Base-by-base conservation (phyloP, 2,329 filamentous ascomycete species). In the Arthroderma sp. region DNA sequence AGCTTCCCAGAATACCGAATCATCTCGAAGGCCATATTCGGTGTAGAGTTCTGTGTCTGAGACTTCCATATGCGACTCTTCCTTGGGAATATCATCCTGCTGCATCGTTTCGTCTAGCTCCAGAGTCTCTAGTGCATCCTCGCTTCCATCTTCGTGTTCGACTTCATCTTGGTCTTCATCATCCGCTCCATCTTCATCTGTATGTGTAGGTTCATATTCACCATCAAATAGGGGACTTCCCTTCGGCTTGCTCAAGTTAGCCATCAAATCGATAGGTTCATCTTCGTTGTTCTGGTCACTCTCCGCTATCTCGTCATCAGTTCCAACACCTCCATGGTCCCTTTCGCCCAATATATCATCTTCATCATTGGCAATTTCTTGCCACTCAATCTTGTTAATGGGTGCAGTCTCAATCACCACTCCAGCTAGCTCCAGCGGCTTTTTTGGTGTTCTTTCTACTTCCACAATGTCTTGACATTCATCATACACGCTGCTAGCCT, bases 1-100 rank as follows among this genome's bases (percentile, higher is more conserved):
- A n/a, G 54, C 59, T 17, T 58, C 54, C 8, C 31, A 15, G 39
- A 60, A 60, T 23, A 21, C 44, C 13, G 56, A 38, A 35, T 58
- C 49, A 39, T 58, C 49, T 15, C 39, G 28, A 3, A 60, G 13
- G n/a, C 33, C 49, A 31, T 53, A 35, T 25, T 51, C 35, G 15
- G 38, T 8, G 25, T 55, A 41, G 21, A 44, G n/a, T n/a, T 44
- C 54, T 31, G 8, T 33, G 11, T 31, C 23, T 35, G 38, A 39
- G 9, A 2, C 23, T 8, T 13, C 33, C 13, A 17, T 38, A 7
- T 54, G 9, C 25, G 1, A 6, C n/a, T 13, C 11, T 4, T 25
- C 17, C n/a, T 47, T 21, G 21, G 15, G 2, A n/a, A 13, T 13
- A 23, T 47, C 41, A 13, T 5, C 25, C 19, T 23, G 19, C 28